Percentiles rank a stretch among this genome's conserved stretches.
phyloP scores from a whole-genome alignment of 305 asterid genomes.

The Solanum hybrid region DNA sequence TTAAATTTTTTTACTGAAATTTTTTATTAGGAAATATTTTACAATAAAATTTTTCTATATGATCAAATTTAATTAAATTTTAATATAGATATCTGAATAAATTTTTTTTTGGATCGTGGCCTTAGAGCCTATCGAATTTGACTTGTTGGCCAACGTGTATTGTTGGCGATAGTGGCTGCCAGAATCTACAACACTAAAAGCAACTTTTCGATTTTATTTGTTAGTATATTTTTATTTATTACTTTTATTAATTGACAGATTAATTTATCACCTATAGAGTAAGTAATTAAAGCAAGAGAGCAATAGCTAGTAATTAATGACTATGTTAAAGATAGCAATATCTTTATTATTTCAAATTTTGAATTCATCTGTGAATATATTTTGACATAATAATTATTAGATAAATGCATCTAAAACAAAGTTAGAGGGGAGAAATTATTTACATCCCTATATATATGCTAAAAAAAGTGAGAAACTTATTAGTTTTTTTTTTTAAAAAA shows the following conservation, averaged over 20 bases:
- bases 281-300: background rate
- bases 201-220: background rate
- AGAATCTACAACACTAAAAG: background rate
- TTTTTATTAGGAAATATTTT: fast-evolving
- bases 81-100: too few relatives aligned
- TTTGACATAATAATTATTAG: too few relatives aligned
- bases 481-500: background rate
- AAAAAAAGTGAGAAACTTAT: background rate
- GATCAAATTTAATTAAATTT: too few relatives aligned
- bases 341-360: background rate
- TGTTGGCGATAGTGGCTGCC: background rate
- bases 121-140: background rate
- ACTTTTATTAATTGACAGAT: background rate
- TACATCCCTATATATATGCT: background rate
- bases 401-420: background rate
- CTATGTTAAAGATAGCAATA: background rate
- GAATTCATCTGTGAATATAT: background rate
- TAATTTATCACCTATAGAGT: background rate
- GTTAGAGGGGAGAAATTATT: background rate
- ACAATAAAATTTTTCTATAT: fast-evolving
- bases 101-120: background rate
- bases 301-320: background rate
- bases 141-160: background rate
- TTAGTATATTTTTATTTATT: background rate
- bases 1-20: fast-evolving